Base-by-base conservation (phyloP, 495 filamentous ascomycete species). In the Chaetomium cochliodes region DNA sequence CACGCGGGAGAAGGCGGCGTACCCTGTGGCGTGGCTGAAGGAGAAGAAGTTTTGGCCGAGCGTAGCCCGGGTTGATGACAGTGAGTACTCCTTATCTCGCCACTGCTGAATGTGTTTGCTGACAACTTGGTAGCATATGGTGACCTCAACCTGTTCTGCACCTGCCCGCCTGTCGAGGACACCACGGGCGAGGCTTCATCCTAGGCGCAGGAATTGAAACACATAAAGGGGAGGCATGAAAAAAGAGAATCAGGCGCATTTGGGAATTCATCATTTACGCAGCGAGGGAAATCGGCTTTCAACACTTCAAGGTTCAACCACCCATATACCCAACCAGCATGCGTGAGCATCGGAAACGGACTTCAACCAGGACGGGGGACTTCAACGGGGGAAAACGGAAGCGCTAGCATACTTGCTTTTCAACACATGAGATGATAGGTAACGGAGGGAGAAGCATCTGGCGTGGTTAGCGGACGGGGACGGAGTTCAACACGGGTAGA, bases 41-140 rank as follows among this genome's bases (percentile, higher is more conserved):
- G 91, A 96, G 85, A 97, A 96, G 87, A 98, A 98, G 82, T 97
- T 98, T 80, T 98, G 94, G 94, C 93, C 94, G 0, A 89, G 82
- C 41, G 92, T 97, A 41, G 91, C 90, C 9, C 83, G 94, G 71
- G 81, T 98, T 37, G 89, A 98, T 78, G 96, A 98, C 82, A 85
- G 92, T 93, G 80, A 81, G 86, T 81, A 18, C 26, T 23, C 15
- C 1, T 4, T 30, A n/a, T 30, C 37, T 16, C 33, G 7, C 11
- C 0, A 8, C 30, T 28, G 13, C 5, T 16, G 22, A 3, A 18
- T 54, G 2, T 16, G 26, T n/a, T 20, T 50, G 41, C 81, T 71
- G 83, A 67, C 67, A 26, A 58, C 15, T 56, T n/a, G 50, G 46
- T 65, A 93, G 91, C 90, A 16, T 96, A 90, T 68, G 93, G 93